A percentile compares a stretch with the other conserved stretches of the same genome.
Conservation (phyloP, 495 filamentous ascomycete species). For the Podospora didyma region DNA sequence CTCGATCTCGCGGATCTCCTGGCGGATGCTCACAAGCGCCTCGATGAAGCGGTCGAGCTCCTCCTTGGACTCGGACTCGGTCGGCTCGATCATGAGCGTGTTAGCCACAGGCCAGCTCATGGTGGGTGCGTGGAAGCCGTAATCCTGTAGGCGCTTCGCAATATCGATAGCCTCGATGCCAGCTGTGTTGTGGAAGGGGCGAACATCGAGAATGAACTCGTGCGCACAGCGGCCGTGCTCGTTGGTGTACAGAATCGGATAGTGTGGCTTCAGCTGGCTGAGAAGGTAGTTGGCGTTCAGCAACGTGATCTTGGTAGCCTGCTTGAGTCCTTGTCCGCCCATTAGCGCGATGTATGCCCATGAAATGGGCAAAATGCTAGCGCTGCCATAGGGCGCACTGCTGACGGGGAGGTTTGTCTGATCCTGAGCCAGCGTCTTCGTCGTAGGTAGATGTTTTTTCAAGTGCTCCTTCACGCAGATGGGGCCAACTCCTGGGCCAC, state of each 20-base stretch:
- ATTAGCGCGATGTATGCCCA: conserved; percentile 99
- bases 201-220: conserved; percentile 95
- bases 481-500: conserved; percentile 91
- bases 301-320: conserved; percentile 89
- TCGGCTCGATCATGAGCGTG: conserved; percentile 98
- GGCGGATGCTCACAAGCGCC: conserved; percentile 82
- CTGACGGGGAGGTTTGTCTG: conserved; percentile 62
- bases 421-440: conserved; percentile 41
- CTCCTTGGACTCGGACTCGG: conserved; percentile 87
- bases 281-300: conserved; percentile 99
- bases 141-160: conserved; percentile 96
- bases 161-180: conserved; percentile 95
- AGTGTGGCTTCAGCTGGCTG: conserved; percentile 83
- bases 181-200: conserved; percentile 77
- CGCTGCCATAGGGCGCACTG: conserved; percentile 86
- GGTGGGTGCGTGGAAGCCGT: conserved; percentile 96
- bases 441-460: conserved; percentile 72
- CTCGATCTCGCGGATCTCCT: conserved; percentile 83
- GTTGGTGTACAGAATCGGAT: conserved; percentile 91
- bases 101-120: conserved; percentile 98
- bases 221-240: conserved; percentile 83
- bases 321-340: conserved; percentile 85
- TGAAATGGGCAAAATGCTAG: conserved; percentile 91
- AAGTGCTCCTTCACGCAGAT: conserved; percentile 90
- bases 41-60: conserved; percentile 96